Evolutionary conservation across 768 basidiomycete species (phyloP), one percentile per base, ranked within the genome.

Genomic region (Lactarius trivialis): DNA sequence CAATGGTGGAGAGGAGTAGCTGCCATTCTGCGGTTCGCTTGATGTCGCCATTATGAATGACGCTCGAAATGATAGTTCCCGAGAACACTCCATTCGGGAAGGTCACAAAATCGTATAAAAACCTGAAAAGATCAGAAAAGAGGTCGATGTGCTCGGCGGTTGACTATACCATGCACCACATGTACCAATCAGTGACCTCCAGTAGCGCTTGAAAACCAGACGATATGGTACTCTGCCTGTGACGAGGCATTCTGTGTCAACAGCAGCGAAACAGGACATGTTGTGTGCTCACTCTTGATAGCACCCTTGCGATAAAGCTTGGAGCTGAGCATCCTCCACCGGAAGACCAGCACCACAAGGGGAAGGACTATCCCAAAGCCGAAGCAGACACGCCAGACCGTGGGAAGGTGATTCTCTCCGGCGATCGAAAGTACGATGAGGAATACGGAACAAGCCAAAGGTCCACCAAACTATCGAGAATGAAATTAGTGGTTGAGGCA

Each of bases 21-120:
- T 86, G 85, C 77, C 80, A 88, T 70, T 88, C 86, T 3, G 86
- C 85, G 3, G 82, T 89, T 60, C 72, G 63, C 69, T 83, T 84
- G 71, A 85, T 78, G 67, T 78, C 76, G 5, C 76, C 76, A 43
- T 79, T 69, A 52, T 82, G 78, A 49, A 88, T 85, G 33, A 89
- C 81, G 53, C 80, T 82, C 4, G 85, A 79, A 33, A 90, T 87
- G 60, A 88, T 88, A 3, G 82, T 80, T 8, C 82, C 82, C 32
- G 81, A 82, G 73, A 86, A 88, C 5, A 87, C 82, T 19, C 85
- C 85, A 65, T 88, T 88, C 0, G 86, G 88, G 71, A 87, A 89
- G 5, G 84, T 84, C 33, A 89, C 78, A 15, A 64, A 87, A 72
- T 88, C 87, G 67, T 88, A 88, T 45, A 87, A 76, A 73, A 85